Base-by-base conservation (phyloP, 345 rosid genomes). In the Orychophragmus violaceus region DNA sequence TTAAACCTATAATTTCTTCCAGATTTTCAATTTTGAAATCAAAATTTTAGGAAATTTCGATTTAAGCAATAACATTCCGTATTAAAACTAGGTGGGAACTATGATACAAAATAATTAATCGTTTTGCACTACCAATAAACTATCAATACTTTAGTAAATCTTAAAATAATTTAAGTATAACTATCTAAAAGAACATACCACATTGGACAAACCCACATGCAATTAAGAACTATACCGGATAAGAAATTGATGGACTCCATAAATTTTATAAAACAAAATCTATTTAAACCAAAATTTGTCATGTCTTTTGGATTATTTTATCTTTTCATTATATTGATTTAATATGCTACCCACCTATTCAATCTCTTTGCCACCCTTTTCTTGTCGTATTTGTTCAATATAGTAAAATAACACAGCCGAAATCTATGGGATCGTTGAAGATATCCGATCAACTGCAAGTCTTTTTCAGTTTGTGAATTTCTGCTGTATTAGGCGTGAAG, bases 161-260 rank as follows among this genome's bases (percentile, higher is more conserved):
- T 10, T 57, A 53, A 42, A 45, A 72, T 23, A 28, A 59, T 59
- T 66, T 3, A 49, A 50, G 51, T 49, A 36, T 51, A 58, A 42
- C 23, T 30, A 72, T 66, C 6, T 66, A 6, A 11, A 62, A 30
- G 71, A 60, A 49, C 44, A 63, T 42, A 71, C 25, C 17, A 35
- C 57, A 46, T 25, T 71, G 24, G 70, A 64, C 71, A 72, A 64
- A 66, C 42, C 62, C 77, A 73, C 72, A 66, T 73, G 77, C 49
- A 66, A 50, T 52, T 66, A 59, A 21, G 56, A 59, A 53, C 16
- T 13, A 17, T 24, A n/a, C n/a, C n/a, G 55, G 72, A 73, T 66
- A 66, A 66, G 72, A 42, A 59, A 41, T 41, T 32, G 60, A 66
- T 5, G 50, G 68, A 44, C 62, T 49, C 46, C 53, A 41, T 51